Conservation (phyloP, 2,329 filamentous ascomycete species). For the Diaporthe helianthi region DNA sequence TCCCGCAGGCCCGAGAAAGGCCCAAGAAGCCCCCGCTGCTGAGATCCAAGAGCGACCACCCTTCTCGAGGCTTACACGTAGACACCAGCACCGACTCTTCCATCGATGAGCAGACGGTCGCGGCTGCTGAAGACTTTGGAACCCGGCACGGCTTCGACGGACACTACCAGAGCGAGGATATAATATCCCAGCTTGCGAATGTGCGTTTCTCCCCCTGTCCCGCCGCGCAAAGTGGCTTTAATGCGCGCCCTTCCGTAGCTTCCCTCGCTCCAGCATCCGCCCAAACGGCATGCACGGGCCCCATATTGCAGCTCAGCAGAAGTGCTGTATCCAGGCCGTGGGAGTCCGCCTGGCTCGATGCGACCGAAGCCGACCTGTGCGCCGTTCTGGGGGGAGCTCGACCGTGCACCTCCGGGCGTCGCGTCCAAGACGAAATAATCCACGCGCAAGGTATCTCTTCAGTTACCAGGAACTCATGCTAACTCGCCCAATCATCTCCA, state of each 20-base stretch:
- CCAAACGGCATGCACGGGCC: background rate
- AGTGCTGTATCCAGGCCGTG: background rate
- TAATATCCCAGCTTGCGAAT: conserved; percentile 82
- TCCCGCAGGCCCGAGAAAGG: conserved; percentile 24
- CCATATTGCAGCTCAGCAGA: background rate
- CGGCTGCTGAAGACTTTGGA: conserved; percentile 55
- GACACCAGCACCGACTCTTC: conserved; percentile 38
- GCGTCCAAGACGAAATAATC: background rate
- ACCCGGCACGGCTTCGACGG: conserved; percentile 89
- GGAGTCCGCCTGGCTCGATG: background rate
- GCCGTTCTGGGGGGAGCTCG: background rate
- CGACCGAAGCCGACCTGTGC: background rate
- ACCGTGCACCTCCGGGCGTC: background rate
- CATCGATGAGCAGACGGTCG: conserved; percentile 47
- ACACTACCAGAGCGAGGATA: conserved; percentile 89
- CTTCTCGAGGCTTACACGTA: conserved; percentile 40
- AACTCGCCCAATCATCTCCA: conserved; percentile 46
- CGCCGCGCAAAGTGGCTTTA: background rate
- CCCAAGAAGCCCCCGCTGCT: conserved; percentile 58
- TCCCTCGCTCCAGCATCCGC: background rate
- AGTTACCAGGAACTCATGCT: background rate
- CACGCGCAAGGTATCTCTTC: background rate
- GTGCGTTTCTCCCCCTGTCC: conserved; percentile 56
- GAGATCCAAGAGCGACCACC: conserved; percentile 64
- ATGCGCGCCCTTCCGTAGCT: background rate